These are phyloP conservation scores for Lagerstroemia speciosa DNA, from an alignment of 345 rosid species.

Conservation along the genomic window DNA sequence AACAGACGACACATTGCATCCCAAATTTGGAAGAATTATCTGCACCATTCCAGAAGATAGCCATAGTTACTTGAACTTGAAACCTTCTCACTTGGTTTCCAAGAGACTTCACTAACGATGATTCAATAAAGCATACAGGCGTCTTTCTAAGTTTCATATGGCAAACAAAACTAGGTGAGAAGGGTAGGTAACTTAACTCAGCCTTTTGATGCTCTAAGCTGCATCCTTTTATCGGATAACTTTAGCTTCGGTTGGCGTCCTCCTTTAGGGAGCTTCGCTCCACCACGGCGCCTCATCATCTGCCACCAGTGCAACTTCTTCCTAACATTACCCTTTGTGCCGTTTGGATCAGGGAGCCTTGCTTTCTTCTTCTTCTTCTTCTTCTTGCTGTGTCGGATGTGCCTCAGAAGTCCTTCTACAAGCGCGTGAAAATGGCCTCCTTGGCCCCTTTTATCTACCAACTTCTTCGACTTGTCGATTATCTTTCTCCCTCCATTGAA, in stretches of 20 bases:
- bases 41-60: too few relatives aligned
- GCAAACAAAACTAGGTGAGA: too few relatives aligned
- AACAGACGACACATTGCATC: too few relatives aligned
- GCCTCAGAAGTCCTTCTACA: conserved; percentile 40
- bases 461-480: conserved; percentile 16
- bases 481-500: conserved; percentile 8
- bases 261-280: conserved; percentile 29
- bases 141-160: too few relatives aligned
- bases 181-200: too few relatives aligned
- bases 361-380: conserved; percentile 27
- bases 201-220: conserved; percentile 10
- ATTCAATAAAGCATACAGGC: too few relatives aligned
- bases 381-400: conserved; percentile 35
- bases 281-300: conserved; percentile 22
- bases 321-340: background rate
- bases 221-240: conserved; percentile 13
- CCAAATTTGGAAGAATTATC: too few relatives aligned
- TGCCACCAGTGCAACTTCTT: conserved; percentile 32
- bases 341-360: background rate
- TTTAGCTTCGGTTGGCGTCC: conserved; percentile 30
- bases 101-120: too few relatives aligned
- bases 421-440: conserved; percentile 38
- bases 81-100: too few relatives aligned
- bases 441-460: conserved; percentile 15
- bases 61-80: too few relatives aligned